Evolutionary conservation across 805 yeast genomes (phyloP).

Genomic region (Citeromyces matritensis): DNA sequence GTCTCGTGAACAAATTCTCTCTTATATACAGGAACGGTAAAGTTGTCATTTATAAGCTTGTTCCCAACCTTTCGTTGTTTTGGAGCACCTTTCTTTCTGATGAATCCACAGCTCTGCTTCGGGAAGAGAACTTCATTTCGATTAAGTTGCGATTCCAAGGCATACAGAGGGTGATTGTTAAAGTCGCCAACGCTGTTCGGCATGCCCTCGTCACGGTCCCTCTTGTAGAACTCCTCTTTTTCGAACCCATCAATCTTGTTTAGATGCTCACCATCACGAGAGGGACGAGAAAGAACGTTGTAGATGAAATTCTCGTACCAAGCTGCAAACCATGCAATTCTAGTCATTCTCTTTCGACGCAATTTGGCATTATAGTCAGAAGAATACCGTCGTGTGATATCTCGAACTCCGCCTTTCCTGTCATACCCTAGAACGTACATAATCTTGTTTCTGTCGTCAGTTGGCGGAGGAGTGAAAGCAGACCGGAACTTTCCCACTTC

Average conservation of each 20-base stretch:
- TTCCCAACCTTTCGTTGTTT: no score
- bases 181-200: constrained; percentile 77
- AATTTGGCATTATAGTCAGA: constrained; percentile 58
- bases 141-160: constrained; percentile 58
- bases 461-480: constrained; percentile 71
- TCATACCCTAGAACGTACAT: constrained; percentile 74
- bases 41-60: constrained; percentile 22
- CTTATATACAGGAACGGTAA: constrained; percentile 46
- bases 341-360: constrained; percentile 55
- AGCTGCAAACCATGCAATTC: constrained; percentile 32
- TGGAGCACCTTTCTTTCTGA: constrained; percentile 28
- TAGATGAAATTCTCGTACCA: constrained; percentile 46
- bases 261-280: not conserved
- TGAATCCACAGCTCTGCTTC: constrained; percentile 59
- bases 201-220: constrained; percentile 68
- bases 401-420: constrained; percentile 46
- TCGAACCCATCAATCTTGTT: constrained; percentile 35
- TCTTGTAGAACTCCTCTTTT: constrained; percentile 38
- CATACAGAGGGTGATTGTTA: constrained; percentile 77
- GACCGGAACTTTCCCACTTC: constrained; percentile 21
- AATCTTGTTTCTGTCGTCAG: constrained; percentile 40
- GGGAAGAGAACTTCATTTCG: constrained; percentile 63
- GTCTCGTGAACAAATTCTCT: constrained; percentile 49
- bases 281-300: constrained; percentile 8
- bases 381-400: constrained; percentile 77